phyloP scores from a whole-genome alignment of 1,284 basidiomycete species.

The Apiotrichum gamsii region DNA sequence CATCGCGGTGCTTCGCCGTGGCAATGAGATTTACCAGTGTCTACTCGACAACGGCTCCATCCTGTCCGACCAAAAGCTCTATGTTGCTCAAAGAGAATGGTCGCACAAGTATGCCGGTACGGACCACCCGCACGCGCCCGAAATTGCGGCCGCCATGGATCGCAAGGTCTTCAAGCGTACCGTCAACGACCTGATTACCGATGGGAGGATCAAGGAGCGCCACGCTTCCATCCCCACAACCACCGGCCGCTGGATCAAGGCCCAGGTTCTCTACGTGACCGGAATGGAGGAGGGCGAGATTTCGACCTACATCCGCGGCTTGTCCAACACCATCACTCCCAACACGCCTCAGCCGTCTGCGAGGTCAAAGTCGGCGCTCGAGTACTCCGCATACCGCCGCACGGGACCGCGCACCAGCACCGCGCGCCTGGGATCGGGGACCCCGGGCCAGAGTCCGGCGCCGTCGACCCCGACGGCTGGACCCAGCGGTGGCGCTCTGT shows the following conservation, averaged over 20 bases:
- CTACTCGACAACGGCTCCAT: slow-evolving; percentile 29
- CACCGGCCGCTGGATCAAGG: slow-evolving; percentile 31
- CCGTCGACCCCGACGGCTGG: neutral
- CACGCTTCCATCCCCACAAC: slow-evolving; percentile 28
- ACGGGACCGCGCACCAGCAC: neutral
- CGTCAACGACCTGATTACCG: slow-evolving; percentile 19
- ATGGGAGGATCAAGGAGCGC: slow-evolving; percentile 29
- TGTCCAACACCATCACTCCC: slow-evolving; percentile 10
- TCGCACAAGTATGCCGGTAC: slow-evolving; percentile 31
- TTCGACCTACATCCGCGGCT: slow-evolving; percentile 25
- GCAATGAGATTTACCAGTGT: slow-evolving; percentile 31
- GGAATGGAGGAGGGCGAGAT: slow-evolving; percentile 19
- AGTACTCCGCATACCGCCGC: slow-evolving; percentile 17
- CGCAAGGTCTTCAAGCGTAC: slow-evolving; percentile 26
- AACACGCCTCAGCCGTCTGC: neutral
- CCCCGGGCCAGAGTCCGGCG: neutral
- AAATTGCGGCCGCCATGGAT: slow-evolving; percentile 31
- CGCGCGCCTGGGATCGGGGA: neutral
- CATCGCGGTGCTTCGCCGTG: slow-evolving; percentile 23
- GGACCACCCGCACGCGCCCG: slow-evolving; percentile 31
- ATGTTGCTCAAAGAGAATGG: slow-evolving; percentile 29
- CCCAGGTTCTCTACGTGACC: slow-evolving; percentile 19
- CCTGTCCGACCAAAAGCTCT: slow-evolving; percentile 21
- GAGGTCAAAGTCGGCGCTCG: slow-evolving; percentile 5
- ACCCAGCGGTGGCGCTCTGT: slow-evolving; percentile 1